Percentiles rank a stretch among this genome's conserved stretches.
These are phyloP conservation scores for Chlorella sp. DNA, from an alignment of 139 green algal species.

Conservation along the genomic window DNA sequence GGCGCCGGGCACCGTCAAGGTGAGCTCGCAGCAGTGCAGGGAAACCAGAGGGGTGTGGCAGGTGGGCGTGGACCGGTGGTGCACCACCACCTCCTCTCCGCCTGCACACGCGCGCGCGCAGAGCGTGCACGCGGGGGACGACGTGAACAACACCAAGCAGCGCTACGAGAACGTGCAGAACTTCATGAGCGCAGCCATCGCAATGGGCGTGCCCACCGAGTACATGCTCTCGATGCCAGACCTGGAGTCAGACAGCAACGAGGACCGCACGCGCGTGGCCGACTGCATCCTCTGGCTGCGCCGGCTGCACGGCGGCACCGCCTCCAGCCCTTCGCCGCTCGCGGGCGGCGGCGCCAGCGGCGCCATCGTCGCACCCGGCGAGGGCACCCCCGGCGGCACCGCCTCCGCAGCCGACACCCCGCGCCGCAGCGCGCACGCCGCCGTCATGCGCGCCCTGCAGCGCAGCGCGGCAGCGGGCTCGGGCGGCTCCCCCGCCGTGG, in stretches of 20 bases:
- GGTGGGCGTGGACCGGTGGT: no score
- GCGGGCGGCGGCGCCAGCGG: not conserved
- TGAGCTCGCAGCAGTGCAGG: no score
- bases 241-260: slow-evolving; percentile 32
- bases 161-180: slow-evolving; percentile 15
- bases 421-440: slow-evolving; percentile 41
- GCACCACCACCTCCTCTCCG: not conserved
- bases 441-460: slow-evolving; percentile 33
- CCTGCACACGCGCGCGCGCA: not conserved
- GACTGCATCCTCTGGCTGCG: slow-evolving; percentile 55
- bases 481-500: slow-evolving; percentile 16
- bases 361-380: not conserved
- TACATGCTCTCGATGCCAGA: slow-evolving; percentile 45
- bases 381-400: not conserved
- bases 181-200: slow-evolving; percentile 37
- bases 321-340: not conserved
- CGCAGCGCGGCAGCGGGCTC: no score
- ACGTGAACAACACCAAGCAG: slow-evolving; percentile 4
- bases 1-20: slow-evolving; percentile 4
- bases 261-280: slow-evolving; percentile 44
- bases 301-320: slow-evolving; percentile 23
- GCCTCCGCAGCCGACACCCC: not conserved
- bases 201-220: slow-evolving; percentile 31
- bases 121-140: not conserved
- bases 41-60: no score